A percentile compares a stretch with the other conserved stretches of the same genome.
Conservation (phyloP, 2,329 filamentous ascomycete species). For the Penicillium griseofulvum region DNA sequence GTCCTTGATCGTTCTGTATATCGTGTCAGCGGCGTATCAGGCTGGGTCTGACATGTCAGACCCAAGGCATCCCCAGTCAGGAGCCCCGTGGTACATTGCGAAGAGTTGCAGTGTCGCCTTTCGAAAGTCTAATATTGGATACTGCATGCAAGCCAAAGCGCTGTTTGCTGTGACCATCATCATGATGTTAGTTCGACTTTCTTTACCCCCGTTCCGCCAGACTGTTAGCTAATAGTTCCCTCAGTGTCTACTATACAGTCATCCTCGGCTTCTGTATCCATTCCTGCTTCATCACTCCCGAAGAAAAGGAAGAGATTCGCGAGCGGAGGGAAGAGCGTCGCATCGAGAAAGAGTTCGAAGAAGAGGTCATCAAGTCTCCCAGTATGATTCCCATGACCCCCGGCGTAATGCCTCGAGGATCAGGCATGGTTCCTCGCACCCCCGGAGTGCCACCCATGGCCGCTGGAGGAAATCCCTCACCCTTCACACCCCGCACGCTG, state of each 20-base stretch:
- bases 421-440: constrained; percentile 21
- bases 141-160: constrained; percentile 61
- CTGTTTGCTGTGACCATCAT: constrained; percentile 57
- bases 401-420: constrained; percentile 24
- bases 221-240: constrained; percentile 9
- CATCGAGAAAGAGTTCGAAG: constrained; percentile 42
- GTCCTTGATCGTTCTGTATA: constrained; percentile 52
- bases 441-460: constrained; percentile 36
- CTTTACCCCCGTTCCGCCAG: background rate
- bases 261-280: constrained; percentile 50
- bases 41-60: constrained; percentile 59
- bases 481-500: constrained; percentile 41
- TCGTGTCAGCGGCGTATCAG: constrained; percentile 56
- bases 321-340: constrained; percentile 38
- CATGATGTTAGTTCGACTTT: constrained; percentile 47
- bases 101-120: constrained; percentile 57
- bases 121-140: constrained; percentile 47
- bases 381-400: constrained; percentile 34
- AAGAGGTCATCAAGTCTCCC: constrained; percentile 42
- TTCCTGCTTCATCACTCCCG: constrained; percentile 46
- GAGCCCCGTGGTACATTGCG: constrained; percentile 63
- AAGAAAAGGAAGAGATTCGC: constrained; percentile 34
- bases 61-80: constrained; percentile 51
- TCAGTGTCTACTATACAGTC: constrained; percentile 51
- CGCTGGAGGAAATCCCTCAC: constrained; percentile 13